Percentiles rank a stretch among this genome's conserved stretches.
Conservation (phyloP, 2,329 filamentous ascomycete genomes). For the Plenodomus tracheiphilus region DNA sequence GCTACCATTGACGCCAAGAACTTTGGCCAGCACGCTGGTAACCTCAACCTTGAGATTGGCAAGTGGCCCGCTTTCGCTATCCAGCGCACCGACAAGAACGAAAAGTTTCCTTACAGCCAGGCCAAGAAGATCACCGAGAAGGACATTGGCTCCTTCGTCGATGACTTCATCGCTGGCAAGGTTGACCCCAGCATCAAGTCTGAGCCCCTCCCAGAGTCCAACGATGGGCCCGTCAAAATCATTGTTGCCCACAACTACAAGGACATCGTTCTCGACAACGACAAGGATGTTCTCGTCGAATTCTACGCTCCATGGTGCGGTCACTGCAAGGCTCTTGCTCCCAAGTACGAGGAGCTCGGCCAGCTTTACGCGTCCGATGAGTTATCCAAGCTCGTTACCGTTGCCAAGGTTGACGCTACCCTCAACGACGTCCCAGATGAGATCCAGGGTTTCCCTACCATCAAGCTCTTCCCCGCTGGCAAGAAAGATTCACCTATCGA, state of each 20-base stretch:
- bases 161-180: slow-evolving; percentile 84
- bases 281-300: slow-evolving; percentile 96
- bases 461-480: slow-evolving; percentile 95
- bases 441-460: slow-evolving; percentile 97
- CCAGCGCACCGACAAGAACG: slow-evolving; percentile 92
- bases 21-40: slow-evolving; percentile 91
- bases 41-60: slow-evolving; percentile 95
- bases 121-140: slow-evolving; percentile 75
- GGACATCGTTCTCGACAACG: slow-evolving; percentile 84
- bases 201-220: slow-evolving; percentile 90
- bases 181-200: slow-evolving; percentile 97
- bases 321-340: slow-evolving; percentile 70
- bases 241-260: slow-evolving; percentile 95
- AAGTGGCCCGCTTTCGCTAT: slow-evolving; percentile 98
- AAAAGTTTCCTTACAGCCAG: slow-evolving; percentile 94
- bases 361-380: slow-evolving; percentile 58
- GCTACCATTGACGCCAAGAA: slow-evolving; percentile 94
- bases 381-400: slow-evolving; percentile 62
- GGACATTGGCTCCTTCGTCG: slow-evolving; percentile 78
- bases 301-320: slow-evolving; percentile 92
- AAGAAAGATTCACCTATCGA: slow-evolving; percentile 82
- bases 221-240: slow-evolving; percentile 84
- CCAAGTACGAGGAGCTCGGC: slow-evolving; percentile 69
- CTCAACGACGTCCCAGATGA: slow-evolving; percentile 95
- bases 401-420: slow-evolving; percentile 94